Evolutionary conservation across 2,329 filamentous ascomycete species (phyloP), one percentile per base, ranked within the genome.

Genomic region (Sporothrix curviconia): DNA sequence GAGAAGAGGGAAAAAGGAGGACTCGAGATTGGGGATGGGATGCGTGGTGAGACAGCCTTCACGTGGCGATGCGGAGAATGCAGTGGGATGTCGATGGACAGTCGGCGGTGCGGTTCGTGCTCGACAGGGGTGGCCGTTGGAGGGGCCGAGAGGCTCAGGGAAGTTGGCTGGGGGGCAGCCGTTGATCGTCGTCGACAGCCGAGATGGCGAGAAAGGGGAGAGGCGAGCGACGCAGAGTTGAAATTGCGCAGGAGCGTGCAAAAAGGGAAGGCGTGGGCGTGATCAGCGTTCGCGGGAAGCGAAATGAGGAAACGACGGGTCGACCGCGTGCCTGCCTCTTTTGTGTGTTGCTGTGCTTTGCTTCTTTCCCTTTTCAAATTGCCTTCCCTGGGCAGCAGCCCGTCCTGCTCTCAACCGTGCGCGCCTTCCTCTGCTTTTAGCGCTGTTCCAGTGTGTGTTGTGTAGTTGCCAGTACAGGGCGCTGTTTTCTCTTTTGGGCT

Each of bases 1-100:
- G 7, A 37, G 15, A n/a, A 37, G 36, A 8, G 36, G 36, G 36
- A 37, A 4, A 14, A n/a, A 37, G 36, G 36, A 7, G 36, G 15
- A 37, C 7, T 5, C n/a, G n/a, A 37, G 15, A 37, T 14, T 5
- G 36, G 15, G 36, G 4, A 37, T 8, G 15, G 34, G 22, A 4
- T 14, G 15, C 34, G 34, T 9, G 19, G 49, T 39, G 49, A 51
- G 34, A 51, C 49, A 39, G 49, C 19, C 25, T 39, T 22, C 49
- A 28, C 32, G 49, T 51, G 34, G 49, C n/a, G 34, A 51, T 51
- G 49, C 49, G 49, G 49, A 51, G 49, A 51, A 28, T 51, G 49
- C 46, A 39, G 49, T 39, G 34, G 49, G 49, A 51, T 39, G 49
- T 15, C 34, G 49, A 40, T 28, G 34, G 34, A 15, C 28, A 34